These are phyloP conservation scores for Blumeria graminis DNA, from an alignment of 2,329 filamentous ascomycete species.

Conservation along the genomic window DNA sequence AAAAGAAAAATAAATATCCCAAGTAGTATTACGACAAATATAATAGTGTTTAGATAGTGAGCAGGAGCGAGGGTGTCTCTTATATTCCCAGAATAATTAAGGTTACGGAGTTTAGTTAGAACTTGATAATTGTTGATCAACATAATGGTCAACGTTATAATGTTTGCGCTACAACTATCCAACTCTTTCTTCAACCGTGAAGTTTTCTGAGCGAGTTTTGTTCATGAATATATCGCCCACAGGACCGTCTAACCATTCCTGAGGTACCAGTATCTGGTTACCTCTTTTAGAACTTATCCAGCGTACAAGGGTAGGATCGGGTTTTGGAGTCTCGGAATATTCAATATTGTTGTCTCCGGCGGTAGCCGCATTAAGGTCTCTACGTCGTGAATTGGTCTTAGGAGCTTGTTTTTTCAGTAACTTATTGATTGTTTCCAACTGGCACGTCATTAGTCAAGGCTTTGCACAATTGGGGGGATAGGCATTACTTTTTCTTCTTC, in stretches of 20 bases:
- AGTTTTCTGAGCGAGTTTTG: neutral
- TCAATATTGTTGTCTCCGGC: slow-evolving; percentile 24
- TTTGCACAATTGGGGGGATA: neutral
- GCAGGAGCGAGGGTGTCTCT: no score
- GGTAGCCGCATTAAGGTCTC: slow-evolving; percentile 15
- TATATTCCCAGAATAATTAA: no score
- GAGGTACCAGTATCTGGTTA: slow-evolving; percentile 36
- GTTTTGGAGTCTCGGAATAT: slow-evolving; percentile 22
- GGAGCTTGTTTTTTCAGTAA: slow-evolving; percentile 67
- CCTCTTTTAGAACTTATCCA: slow-evolving; percentile 48
- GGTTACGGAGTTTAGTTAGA: no score
- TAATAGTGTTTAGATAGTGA: no score
- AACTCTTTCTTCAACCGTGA: no score
- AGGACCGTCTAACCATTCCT: slow-evolving; percentile 41
- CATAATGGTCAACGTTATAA: no score
- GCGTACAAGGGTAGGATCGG: slow-evolving; percentile 38
- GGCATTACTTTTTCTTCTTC: slow-evolving; percentile 45
- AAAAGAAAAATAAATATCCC: no score
- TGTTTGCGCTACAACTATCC: no score
- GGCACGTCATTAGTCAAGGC: slow-evolving; percentile 4
- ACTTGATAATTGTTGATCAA: no score
- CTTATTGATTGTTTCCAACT: slow-evolving; percentile 85
- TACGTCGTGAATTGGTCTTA: slow-evolving; percentile 33
- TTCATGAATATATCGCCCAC: slow-evolving; percentile 19
- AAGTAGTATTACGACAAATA: no score